Base-by-base conservation (phyloP, 202 grass and related monocot species). In the Brachypodium distachyon region DNA sequence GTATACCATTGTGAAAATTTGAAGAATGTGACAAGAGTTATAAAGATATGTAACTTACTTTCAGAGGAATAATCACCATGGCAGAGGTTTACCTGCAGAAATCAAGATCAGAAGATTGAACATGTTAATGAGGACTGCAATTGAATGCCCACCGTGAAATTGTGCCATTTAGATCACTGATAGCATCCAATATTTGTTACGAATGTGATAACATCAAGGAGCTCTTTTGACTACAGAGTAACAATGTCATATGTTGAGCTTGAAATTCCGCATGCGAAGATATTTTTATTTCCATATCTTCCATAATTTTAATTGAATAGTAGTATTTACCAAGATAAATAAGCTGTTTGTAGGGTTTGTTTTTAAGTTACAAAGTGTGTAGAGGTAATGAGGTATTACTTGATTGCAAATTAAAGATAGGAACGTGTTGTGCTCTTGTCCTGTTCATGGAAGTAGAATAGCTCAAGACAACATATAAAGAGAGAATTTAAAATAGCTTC, bases 1-100 rank as follows among this genome's bases (percentile, higher is more conserved):
- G 22, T 55, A 39, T 79, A 41, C 63, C 44, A 67, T 27, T 74
- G 62, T 51, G 59, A 88, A 86, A 89, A 53, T 70, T 16, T 64
- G 78, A 77, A 73, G 25, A 39, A 83, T 76, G 67, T 70, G 44
- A 77, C 77, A 69, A 66, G 66, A 36, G 56, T 67, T 51, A 36
- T 54, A 51, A 50, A 74, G 74, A 63, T 61, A 31, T 42, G 7
- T 77, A 89, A 85, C 66, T 44, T 66, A 53, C 19, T 78, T 37
- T 82, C 50, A 46, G 39, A 83, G 63, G 37, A 78, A 75, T 46
- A 80, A 80, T 75, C 61, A 84, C 64, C 14, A 26, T 64, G 86
- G 47, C 33, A 71, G 47, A 47, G 48, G 47, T 48, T 80, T 48
- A 70, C 44, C 42, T 72, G 63, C 58, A 76, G 81, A 70, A 81